Base-by-base conservation (phyloP, 2,329 filamentous ascomycete genomes). In the Pseudogymnoascus pannorum region DNA sequence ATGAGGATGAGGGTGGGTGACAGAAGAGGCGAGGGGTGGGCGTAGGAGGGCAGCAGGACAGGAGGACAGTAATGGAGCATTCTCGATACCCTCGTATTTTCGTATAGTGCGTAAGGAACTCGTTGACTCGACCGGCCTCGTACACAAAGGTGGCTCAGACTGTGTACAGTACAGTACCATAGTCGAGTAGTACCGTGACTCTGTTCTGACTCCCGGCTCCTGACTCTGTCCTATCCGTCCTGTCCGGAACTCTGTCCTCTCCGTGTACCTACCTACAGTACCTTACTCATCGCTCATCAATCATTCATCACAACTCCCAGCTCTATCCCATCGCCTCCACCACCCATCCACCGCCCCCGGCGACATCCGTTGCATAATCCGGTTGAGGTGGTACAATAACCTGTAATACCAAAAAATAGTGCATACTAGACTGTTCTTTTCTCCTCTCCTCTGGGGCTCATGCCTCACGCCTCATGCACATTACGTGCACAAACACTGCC, bases 341-440 rank as follows among this genome's bases (percentile, higher is more conserved):
- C 35, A 2, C 16, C 16, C 38, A 20, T 44, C 36, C 42, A 26
- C 42, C 42, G 20, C 20, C 42, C 22, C 42, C 31, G 42, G 42
- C 42, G 42, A 48, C 42, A 48, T 48, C 42, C 42, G 42, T 48
- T 48, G 42, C 42, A 48, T 48, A 48, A 48, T 48, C 42, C 22
- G 42, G 42, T 48, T 26, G 42, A 44, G 40, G 4, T 11, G 11
- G 31, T 11, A 2, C 9, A 12, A 33, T 33, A 11, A 8, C 2
- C 9, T 35, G 31, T 8, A 35, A 11, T 35, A 12, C 8, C 31
- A 35, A 4, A 35, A 12, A 11, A 12, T 35, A 40, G 35, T 38
- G 35, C 35, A 42, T 42, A 22, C 38, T 22, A 42, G 38, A 42
- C 38, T 22, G 18, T 44, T 44, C 40, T n/a, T 12, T 12, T 11